phyloP scores from a whole-genome alignment of 1,139 yeast species.

The Hyphopichia khmerensis region DNA sequence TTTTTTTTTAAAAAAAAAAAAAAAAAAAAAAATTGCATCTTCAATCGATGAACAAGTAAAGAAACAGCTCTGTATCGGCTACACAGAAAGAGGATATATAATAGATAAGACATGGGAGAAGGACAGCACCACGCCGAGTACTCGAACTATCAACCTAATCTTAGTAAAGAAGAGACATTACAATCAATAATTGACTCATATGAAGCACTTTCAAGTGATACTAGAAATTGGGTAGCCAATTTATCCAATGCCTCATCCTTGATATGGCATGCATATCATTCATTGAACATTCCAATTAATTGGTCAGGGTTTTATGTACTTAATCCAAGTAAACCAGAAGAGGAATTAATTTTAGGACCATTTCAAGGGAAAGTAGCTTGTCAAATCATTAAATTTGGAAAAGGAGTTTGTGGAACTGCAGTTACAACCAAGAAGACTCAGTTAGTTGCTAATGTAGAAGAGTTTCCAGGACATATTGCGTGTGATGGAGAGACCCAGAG shows the following conservation, averaged over 20 bases:
- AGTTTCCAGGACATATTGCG: slow-evolving; percentile 91
- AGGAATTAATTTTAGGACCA: slow-evolving; percentile 76
- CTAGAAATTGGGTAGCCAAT: slow-evolving; percentile 84
- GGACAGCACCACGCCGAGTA: slow-evolving; percentile 60
- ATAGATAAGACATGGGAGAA: slow-evolving; percentile 5
- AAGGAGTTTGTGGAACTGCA: slow-evolving; percentile 91
- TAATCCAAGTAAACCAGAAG: slow-evolving; percentile 26
- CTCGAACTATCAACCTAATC: slow-evolving; percentile 40
- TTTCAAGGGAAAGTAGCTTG: slow-evolving; percentile 98
- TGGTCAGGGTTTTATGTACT: slow-evolving; percentile 91
- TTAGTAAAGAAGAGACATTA: slow-evolving; percentile 56
- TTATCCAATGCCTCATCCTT: slow-evolving; percentile 82
- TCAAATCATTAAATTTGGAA: slow-evolving; percentile 72
- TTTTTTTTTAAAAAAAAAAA: neutral
- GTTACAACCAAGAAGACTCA: slow-evolving; percentile 61
- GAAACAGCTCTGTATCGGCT: no score
- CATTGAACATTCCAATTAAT: slow-evolving; percentile 59
- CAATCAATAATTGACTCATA: slow-evolving; percentile 60
- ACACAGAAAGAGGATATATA: no score
- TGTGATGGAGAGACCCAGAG: slow-evolving; percentile 94
- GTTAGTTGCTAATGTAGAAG: slow-evolving; percentile 70
- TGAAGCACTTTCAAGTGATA: slow-evolving; percentile 60
- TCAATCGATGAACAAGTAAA: no score
- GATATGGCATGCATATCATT: slow-evolving; percentile 82
- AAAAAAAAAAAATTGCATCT: neutral